Evolutionary conservation across 2,329 filamentous ascomycete species (phyloP).

Genomic region (Cucurbitaria berberidis): DNA sequence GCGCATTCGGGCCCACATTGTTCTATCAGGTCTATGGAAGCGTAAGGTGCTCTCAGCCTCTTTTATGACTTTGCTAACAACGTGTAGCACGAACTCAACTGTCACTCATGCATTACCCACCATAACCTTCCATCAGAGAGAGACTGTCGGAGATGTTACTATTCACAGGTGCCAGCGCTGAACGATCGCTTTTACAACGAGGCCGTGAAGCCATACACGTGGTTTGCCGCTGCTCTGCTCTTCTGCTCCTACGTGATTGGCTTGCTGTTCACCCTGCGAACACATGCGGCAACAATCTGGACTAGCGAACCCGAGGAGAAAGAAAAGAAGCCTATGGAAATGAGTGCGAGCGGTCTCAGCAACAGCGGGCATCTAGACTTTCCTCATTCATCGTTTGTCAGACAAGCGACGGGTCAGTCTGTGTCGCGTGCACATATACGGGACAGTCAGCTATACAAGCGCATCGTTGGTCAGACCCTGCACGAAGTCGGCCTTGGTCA

Average conservation of each 20-base stretch:
- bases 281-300: constrained; percentile 97
- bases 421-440: constrained; percentile 67
- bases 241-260: constrained; percentile 95
- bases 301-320: constrained; percentile 69
- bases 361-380: constrained; percentile 39
- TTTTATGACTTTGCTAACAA: constrained; percentile 43
- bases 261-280: constrained; percentile 92
- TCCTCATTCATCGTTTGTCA: constrained; percentile 36
- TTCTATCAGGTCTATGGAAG: constrained; percentile 99
- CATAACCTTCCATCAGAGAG: constrained; percentile 58
- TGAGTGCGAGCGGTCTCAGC: constrained; percentile 44
- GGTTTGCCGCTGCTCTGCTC: constrained; percentile 80
- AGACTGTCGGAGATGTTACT: constrained; percentile 93
- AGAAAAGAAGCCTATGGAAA: constrained; percentile 55
- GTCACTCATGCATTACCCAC: constrained; percentile 66
- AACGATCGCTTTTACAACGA: constrained; percentile 88
- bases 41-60: constrained; percentile 44
- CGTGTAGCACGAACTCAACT: constrained; percentile 83
- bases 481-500: constrained; percentile 76
- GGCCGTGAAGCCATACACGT: constrained; percentile 92
- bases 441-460: constrained; percentile 88
- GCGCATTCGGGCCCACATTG: constrained; percentile 90
- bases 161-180: constrained; percentile 82
- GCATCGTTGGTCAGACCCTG: constrained; percentile 88
- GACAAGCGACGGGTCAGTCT: constrained; percentile 39